phyloP scores from a whole-genome alignment of 257 asterid genomes.

The Salvia hispanica region DNA sequence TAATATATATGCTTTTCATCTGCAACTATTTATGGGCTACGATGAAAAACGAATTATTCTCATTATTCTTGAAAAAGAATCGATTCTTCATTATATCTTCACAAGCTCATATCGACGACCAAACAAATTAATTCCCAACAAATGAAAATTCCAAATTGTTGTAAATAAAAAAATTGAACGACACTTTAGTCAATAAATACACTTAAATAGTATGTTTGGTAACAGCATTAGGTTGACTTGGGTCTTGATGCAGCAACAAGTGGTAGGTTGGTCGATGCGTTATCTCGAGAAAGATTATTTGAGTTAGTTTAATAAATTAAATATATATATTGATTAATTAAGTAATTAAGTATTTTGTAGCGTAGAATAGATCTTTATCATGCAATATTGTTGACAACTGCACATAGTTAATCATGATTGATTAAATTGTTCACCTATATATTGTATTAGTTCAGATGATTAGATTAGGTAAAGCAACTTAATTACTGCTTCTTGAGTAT shows the following conservation, averaged over 20 bases:
- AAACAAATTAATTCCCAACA: neutral
- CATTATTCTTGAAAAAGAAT: neutral
- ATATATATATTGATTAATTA: neutral
- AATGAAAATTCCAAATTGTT: slow-evolving; percentile 20
- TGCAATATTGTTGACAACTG: slow-evolving; percentile 16
- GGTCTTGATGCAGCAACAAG: slow-evolving; percentile 36
- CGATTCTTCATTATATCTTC: slow-evolving; percentile 6
- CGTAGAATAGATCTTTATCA: slow-evolving; percentile 24
- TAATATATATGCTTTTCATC: neutral
- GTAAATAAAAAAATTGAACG: neutral
- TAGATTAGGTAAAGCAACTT: slow-evolving; percentile 5
- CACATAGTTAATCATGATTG: neutral
- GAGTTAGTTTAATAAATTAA: neutral
- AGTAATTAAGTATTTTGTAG: neutral
- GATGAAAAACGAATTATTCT: neutral
- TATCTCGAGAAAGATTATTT: slow-evolving; percentile 7
- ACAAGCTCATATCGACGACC: slow-evolving; percentile 22
- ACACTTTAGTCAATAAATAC: slow-evolving; percentile 37
- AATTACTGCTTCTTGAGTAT: neutral
- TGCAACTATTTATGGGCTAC: slow-evolving; percentile 17
- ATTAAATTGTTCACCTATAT: neutral
- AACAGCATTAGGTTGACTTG: slow-evolving; percentile 43
- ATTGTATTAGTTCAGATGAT: neutral
- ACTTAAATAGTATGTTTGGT: slow-evolving; percentile 31
- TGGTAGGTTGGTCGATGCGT: slow-evolving; percentile 31